Evolutionary conservation across 805 yeast species (phyloP).

Genomic region (Lipomyces yamanashiensis): DNA sequence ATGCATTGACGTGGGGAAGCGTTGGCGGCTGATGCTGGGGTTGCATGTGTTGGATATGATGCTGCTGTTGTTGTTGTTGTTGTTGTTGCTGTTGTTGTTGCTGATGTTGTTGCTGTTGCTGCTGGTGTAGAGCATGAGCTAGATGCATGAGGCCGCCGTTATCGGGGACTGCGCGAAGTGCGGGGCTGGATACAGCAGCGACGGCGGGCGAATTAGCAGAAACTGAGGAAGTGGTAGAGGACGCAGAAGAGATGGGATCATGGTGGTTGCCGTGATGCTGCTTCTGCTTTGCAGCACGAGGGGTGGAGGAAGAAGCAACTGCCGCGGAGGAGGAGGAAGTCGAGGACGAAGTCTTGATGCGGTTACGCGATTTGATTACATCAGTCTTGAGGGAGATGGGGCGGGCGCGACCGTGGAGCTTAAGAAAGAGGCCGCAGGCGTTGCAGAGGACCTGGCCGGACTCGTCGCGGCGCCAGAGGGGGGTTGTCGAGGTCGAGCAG

Average conservation of each 20-base stretch:
- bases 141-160: slow-evolving; percentile 30
- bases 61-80: slow-evolving; percentile 25
- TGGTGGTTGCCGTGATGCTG: slow-evolving; percentile 4
- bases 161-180: slow-evolving; percentile 23
- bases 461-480: slow-evolving; percentile 94
- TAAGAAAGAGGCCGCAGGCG: slow-evolving; percentile 89
- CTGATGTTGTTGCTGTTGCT: slow-evolving; percentile 20
- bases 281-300: slow-evolving; percentile 13
- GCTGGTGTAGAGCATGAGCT: slow-evolving; percentile 32
- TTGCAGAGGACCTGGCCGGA: slow-evolving; percentile 88
- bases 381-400: slow-evolving; percentile 91
- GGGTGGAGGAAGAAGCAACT: slow-evolving; percentile 10
- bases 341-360: slow-evolving; percentile 55
- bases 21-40: slow-evolving; percentile 12
- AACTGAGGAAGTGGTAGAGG: slow-evolving; percentile 5
- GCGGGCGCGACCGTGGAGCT: slow-evolving; percentile 89
- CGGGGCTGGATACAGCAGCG: slow-evolving; percentile 14
- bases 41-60: slow-evolving; percentile 7
- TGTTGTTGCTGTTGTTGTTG: slow-evolving; percentile 23
- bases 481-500: slow-evolving; percentile 91
- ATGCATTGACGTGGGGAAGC: slow-evolving; percentile 16
- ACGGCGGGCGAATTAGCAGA: slow-evolving; percentile 9
- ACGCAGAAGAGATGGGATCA: neutral
- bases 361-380: slow-evolving; percentile 86
- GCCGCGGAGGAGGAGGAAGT: slow-evolving; percentile 4